Conservation (phyloP, 2,329 filamentous ascomycete genomes). For the Thielaviopsis populi region DNA sequence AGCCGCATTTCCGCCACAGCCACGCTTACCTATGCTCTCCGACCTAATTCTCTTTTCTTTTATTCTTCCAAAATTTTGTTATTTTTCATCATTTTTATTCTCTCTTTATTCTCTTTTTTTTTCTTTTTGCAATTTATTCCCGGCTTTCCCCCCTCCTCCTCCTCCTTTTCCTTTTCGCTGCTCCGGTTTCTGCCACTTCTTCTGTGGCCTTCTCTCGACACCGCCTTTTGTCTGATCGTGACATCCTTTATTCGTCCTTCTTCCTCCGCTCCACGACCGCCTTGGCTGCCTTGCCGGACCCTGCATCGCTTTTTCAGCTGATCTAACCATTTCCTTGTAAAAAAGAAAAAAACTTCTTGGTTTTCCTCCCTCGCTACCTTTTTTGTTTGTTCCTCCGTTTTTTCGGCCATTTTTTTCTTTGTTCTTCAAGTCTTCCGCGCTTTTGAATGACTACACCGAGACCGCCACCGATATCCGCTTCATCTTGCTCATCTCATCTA, state of each 20-base stretch:
- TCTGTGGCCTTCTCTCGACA: not conserved
- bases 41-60: not conserved
- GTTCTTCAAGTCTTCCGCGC: not conserved
- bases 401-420: too few species aligned
- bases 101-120: not conserved
- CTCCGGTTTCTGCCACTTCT: constrained; percentile 8
- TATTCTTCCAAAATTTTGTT: not conserved
- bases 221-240: constrained; percentile 13
- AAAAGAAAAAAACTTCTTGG: not conserved
- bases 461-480: too few species aligned
- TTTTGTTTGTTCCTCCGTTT: not conserved
- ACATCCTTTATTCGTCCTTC: not conserved
- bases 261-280: not conserved
- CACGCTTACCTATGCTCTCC: not conserved
- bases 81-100: not conserved
- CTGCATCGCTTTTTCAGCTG: not conserved
- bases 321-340: not conserved
- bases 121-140: too few species aligned
- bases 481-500: too few species aligned
- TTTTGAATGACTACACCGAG: not conserved
- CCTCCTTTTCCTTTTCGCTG: constrained; percentile 3
- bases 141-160: not conserved
- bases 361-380: not conserved
- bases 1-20: not conserved
- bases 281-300: not conserved